phyloP scores from a whole-genome alignment of 2,329 filamentous ascomycete species.

The Dissoconium aciculare region DNA sequence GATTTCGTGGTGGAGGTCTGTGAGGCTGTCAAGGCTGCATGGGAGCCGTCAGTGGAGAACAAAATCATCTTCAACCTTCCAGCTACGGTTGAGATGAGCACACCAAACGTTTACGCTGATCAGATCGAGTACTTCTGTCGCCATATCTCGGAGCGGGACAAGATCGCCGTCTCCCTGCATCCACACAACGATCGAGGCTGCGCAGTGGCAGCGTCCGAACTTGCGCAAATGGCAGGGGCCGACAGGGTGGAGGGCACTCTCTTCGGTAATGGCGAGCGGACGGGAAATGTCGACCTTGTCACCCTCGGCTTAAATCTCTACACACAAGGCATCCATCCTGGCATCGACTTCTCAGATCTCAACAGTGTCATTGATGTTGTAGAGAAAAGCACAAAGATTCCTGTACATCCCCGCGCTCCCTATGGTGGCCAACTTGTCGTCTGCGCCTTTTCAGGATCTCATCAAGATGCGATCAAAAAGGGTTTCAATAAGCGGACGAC shows the following conservation, averaged over 20 bases:
- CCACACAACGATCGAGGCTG: constrained; percentile 91
- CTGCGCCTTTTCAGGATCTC: constrained; percentile 78
- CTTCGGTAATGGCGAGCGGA: constrained; percentile 89
- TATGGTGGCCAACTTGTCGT: constrained; percentile 88
- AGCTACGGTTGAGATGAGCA: constrained; percentile 87
- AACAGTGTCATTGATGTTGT: constrained; percentile 74
- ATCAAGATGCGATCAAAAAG: constrained; percentile 96
- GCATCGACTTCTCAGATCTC: constrained; percentile 85
- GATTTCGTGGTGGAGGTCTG: constrained; percentile 75
- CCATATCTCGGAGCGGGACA: constrained; percentile 70
- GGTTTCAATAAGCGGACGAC: constrained; percentile 56
- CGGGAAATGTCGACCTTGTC: constrained; percentile 88
- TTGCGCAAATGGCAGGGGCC: constrained; percentile 92
- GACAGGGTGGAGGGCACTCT: constrained; percentile 88
- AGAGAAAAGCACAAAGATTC: constrained; percentile 88
- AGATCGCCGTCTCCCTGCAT: constrained; percentile 77
- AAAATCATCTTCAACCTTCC: constrained; percentile 95
- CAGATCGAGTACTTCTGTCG: constrained; percentile 92
- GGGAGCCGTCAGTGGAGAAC: constrained; percentile 64
- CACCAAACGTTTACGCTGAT: constrained; percentile 90
- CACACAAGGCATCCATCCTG: constrained; percentile 74
- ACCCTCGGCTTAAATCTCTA: constrained; percentile 88
- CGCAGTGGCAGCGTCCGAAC: constrained; percentile 73
- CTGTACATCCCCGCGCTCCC: constrained; percentile 74
- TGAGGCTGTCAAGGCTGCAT: constrained; percentile 84